A percentile compares a stretch with the other conserved stretches of the same genome.
Conservation (phyloP, 805 yeast species). For the Yarrowia yakushimensis region DNA sequence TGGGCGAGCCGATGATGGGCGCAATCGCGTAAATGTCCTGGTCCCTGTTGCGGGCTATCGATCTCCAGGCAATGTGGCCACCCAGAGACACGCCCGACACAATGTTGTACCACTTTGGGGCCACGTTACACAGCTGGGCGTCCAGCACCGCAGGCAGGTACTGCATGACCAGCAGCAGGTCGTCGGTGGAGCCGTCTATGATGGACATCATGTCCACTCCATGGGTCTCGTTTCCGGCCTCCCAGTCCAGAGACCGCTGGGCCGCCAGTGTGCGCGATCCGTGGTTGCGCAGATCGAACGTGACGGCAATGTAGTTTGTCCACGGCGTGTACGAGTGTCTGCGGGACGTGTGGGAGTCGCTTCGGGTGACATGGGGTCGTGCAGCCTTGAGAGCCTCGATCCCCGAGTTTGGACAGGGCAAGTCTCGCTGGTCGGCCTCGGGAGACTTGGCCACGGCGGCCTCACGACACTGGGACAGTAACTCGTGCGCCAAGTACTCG, state of each 20-base stretch:
- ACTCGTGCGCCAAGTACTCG: constrained; percentile 43
- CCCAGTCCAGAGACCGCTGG: constrained; percentile 46
- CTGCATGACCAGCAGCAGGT: constrained; percentile 45
- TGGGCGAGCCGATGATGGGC: constrained; percentile 52
- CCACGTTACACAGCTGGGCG: constrained; percentile 34
- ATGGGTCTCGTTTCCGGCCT: constrained; percentile 47
- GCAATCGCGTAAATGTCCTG: constrained; percentile 42
- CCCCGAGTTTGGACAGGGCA: constrained; percentile 1
- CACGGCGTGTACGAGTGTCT: constrained; percentile 31
- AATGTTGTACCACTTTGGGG: constrained; percentile 37
- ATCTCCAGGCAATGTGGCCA: constrained; percentile 52
- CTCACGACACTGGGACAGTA: constrained; percentile 33
- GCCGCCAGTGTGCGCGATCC: constrained; percentile 46
- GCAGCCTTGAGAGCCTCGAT: constrained; percentile 12
- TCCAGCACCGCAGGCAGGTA: constrained; percentile 40
- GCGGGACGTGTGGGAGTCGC: background rate
- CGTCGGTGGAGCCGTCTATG: constrained; percentile 49
- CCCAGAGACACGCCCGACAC: constrained; percentile 54
- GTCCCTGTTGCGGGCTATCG: constrained; percentile 38
- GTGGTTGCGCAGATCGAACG: constrained; percentile 56
- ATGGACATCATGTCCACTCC: constrained; percentile 49
- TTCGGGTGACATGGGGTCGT: background rate
- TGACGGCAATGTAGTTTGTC: constrained; percentile 44
- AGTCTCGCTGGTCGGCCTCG: constrained; percentile 11
- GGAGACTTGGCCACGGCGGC: constrained; percentile 8